phyloP scores from a whole-genome alignment of 805 yeast genomes.

The Yamadazyma tumulicola region DNA sequence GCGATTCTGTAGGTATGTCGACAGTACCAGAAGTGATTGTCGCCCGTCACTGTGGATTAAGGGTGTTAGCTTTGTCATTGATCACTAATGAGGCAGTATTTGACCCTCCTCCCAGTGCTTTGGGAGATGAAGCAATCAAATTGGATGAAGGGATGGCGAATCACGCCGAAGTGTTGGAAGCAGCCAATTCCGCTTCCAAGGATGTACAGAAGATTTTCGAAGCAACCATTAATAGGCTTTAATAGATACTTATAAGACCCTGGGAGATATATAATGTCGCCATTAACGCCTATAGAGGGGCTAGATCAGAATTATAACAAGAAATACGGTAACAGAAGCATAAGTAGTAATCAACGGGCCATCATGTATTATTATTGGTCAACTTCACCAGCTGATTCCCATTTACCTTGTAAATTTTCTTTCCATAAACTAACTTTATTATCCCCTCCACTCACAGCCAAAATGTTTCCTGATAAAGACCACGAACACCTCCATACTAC shows the following conservation, averaged over 20 bases:
- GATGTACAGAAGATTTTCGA: constrained; percentile 75
- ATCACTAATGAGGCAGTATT: constrained; percentile 82
- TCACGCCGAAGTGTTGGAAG: constrained; percentile 87
- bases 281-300: too few relatives aligned
- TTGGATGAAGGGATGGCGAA: constrained; percentile 76
- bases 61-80: constrained; percentile 78
- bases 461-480: constrained; percentile 92
- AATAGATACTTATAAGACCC: too few relatives aligned
- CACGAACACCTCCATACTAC: constrained; percentile 98
- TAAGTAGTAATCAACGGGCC: too few relatives aligned
- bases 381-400: constrained; percentile 98
- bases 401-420: constrained; percentile 84
- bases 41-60: constrained; percentile 84
- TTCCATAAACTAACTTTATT: constrained; percentile 96
- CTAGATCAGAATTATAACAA: too few relatives aligned
- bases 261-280: too few relatives aligned
- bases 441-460: constrained; percentile 96
- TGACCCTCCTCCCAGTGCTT: constrained; percentile 64
- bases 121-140: constrained; percentile 49
- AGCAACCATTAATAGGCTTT: constrained; percentile 50
- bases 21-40: constrained; percentile 95
- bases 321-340: too few relatives aligned
- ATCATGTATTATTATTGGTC: constrained; percentile 65
- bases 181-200: constrained; percentile 72
- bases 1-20: constrained; percentile 96